Base-by-base conservation (phyloP, 192 early-diverging fungal genomes). In the Coemansia sp. region DNA sequence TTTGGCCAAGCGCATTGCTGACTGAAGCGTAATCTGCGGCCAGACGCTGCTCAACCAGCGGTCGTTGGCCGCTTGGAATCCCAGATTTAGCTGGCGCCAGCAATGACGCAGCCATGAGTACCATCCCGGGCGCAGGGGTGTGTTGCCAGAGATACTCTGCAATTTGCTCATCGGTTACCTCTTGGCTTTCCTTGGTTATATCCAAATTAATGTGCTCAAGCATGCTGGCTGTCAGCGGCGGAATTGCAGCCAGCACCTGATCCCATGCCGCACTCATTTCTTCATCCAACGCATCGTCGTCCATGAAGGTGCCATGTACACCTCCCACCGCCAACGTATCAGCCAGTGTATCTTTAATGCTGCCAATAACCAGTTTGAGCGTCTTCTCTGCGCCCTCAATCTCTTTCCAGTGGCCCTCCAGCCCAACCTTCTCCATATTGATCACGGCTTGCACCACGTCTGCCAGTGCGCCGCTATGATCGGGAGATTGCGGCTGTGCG, bases 211-310 rank as follows among this genome's bases (percentile, higher is more conserved):
- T 58, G n/a, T 20, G 43, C 49, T 54, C 65, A 13, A 68, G 38
- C 61, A 62, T 67, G 49, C 48, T 38, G 9, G 56, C 12, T 1
- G 64, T 41, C 55, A 75, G 54, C 14, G 53, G 43, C 8, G 73
- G 78, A 38, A 81, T 81, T 5, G 61, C 64, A 1, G 65, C 41
- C 18, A 81, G 62, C 16, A 81, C 69, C 16, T 69, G 66, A 53
- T 81, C 73, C 78, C 78, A 81, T 11, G 68, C 78, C 3, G 68
- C 78, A 9, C 61, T 39, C 61, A 71, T 69, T 23, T 81, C 78
- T 18, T 52, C 62, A 16, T 74, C 72, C 18, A 51, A 26, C 12
- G 49, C 51, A 16, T 69, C 57, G 9, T 59, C 51, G n/a, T 56
- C 52, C 23, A 41, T 18, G 35, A 18, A 38, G 19, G 18, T 20